Conservation (phyloP, 768 basidiomycete species). For the Phlebiopsis flavidoalba region DNA sequence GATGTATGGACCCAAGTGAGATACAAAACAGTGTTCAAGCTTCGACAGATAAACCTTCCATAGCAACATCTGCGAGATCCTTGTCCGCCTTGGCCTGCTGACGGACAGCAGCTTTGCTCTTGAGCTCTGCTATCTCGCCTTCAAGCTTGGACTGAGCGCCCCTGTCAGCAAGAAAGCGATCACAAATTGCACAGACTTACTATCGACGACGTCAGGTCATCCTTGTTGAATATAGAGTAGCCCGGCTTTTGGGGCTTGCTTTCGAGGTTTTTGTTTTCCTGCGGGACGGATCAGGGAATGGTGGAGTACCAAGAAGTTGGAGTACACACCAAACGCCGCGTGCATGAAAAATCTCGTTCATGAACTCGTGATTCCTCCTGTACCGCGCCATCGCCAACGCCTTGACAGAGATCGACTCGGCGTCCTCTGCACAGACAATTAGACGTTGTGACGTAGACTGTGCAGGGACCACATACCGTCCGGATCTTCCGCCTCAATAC, state of each 20-base stretch:
- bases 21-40: not conserved
- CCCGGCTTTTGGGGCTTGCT: not conserved
- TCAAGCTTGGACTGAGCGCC: slow-evolving; percentile 46
- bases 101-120: slow-evolving; percentile 43
- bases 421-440: slow-evolving; percentile 15
- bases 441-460: not conserved
- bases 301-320: not conserved
- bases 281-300: slow-evolving; percentile 31
- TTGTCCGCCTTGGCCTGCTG: slow-evolving; percentile 27
- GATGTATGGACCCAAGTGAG: not conserved
- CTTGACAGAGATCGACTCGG: slow-evolving; percentile 65
- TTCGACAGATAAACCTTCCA: slow-evolving; percentile 5
- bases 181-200: slow-evolving; percentile 12
- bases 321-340: slow-evolving; percentile 54
- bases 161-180: not conserved
- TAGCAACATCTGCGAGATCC: slow-evolving; percentile 19
- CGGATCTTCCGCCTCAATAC: slow-evolving; percentile 55
- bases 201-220: slow-evolving; percentile 10
- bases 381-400: slow-evolving; percentile 70
- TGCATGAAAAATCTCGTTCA: slow-evolving; percentile 78
- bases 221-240: slow-evolving; percentile 11
- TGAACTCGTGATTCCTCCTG: slow-evolving; percentile 76
- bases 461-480: slow-evolving; percentile 38
- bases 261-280: slow-evolving; percentile 11
- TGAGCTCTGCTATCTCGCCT: slow-evolving; percentile 52